Evolutionary conservation across 2,329 filamentous ascomycete species (phyloP), one percentile per base, ranked within the genome.

Genomic region (Sclerotinia borealis): DNA sequence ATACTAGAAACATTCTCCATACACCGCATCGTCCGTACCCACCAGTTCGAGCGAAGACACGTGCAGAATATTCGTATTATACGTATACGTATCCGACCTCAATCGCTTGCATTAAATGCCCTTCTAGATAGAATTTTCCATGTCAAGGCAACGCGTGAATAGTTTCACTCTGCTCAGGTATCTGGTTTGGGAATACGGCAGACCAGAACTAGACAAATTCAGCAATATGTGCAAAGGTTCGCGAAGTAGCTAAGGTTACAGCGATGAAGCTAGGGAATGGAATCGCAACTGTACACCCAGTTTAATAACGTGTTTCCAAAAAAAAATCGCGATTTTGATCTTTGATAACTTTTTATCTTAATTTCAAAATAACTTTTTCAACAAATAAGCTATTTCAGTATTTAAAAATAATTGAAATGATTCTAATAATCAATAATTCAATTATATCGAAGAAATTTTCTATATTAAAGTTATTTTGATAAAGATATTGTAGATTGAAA

Each of bases 21-120:
- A 77, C 1, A 76, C 74, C n/a, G 71, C 69, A 65, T 77, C 75
- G 2, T 75, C 75, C 0, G 69, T 69, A 11, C 75, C 71, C 0
- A 73, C 74, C 2, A 76, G 68, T 0, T 61, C 56, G 0, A 77
- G 47, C 25, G 67, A 65, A 0, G 74, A 75, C 0, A 74, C 68
- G 43, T 72, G 70, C 8, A 77, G 66, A 0, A 75, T 66, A 0
- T 74, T 73, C 0, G 69, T 68, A 34, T 71, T 66, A 37, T 72
- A 63, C 0, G 73, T 75, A 59, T 76, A 73, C 2, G 66, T 74
- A 69, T 4, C 70, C 69, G 0, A 72, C 70, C 8, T 73, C 70
- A 7, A 75, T 43, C 2, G 67, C 54, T 27, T 43, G 34, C 19
- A 63, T 22, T 5, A 50, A 15, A 36, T 63, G 36, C 15, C 22